Percentiles rank a stretch among this genome's conserved stretches.
Conservation (phyloP, 441 rosid species). For the Pelargonium fulgidum region DNA sequence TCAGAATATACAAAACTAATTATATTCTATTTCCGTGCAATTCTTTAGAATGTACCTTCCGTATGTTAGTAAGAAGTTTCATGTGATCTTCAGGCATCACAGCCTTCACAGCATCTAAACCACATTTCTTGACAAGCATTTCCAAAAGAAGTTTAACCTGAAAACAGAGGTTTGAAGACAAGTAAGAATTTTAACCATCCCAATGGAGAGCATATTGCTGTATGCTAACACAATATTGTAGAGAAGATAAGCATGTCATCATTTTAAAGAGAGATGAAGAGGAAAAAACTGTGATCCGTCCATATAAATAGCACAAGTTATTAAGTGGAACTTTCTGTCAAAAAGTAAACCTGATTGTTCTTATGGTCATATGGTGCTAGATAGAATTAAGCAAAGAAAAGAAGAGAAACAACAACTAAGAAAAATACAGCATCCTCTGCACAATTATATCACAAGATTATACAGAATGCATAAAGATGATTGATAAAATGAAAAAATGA, state of each 20-base stretch:
- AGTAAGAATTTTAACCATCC: neutral
- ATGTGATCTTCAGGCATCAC: slow-evolving; percentile 96
- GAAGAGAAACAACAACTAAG: no score
- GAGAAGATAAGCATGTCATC: neutral
- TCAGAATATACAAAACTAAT: slow-evolving; percentile 6
- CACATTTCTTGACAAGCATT: slow-evolving; percentile 94
- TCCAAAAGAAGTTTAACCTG: slow-evolving; percentile 89
- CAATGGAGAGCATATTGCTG: neutral
- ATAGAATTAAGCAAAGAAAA: no score
- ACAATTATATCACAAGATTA: no score
- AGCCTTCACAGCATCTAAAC: slow-evolving; percentile 82
- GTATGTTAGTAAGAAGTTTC: slow-evolving; percentile 82
- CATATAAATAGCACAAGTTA: no score
- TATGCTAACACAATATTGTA: neutral
- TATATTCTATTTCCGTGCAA: slow-evolving; percentile 6
- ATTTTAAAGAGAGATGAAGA: neutral
- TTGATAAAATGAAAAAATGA: no score
- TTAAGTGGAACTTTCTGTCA: no score
- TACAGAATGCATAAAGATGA: no score
- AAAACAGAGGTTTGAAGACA: slow-evolving; percentile 3
- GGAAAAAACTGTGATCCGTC: neutral
- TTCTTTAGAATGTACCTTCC: slow-evolving; percentile 54
- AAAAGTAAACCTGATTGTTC: no score
- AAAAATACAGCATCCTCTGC: no score
- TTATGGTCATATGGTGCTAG: no score